These are phyloP conservation scores for Colletotrichum horii DNA, from an alignment of 2,329 filamentous ascomycete species.

Conservation along the genomic window DNA sequence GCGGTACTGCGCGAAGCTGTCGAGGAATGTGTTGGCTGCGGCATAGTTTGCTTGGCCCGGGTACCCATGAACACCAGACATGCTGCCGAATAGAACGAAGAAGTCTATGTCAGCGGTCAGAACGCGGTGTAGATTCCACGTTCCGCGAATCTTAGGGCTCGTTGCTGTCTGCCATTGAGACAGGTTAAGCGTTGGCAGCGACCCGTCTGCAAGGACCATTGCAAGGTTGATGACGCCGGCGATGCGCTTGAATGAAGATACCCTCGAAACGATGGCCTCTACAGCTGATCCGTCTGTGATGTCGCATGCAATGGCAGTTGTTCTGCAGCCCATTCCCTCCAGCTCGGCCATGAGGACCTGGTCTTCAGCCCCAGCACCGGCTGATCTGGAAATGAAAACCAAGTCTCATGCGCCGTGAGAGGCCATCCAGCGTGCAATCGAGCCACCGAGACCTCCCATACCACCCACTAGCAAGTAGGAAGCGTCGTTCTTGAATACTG, in stretches of 20 bases:
- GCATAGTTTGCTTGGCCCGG: slow-evolving; percentile 44
- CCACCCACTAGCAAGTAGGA: slow-evolving; percentile 35
- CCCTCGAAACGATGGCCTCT: background rate
- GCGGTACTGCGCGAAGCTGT: slow-evolving; percentile 42
- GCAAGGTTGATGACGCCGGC: background rate
- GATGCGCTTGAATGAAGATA: background rate
- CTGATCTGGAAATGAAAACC: slow-evolving; percentile 30
- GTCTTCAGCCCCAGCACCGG: background rate
- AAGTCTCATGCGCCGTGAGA: slow-evolving; percentile 31
- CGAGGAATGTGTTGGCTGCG: slow-evolving; percentile 45
- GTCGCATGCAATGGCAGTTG: background rate
- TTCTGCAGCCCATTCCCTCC: background rate
- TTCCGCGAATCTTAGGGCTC: slow-evolving; percentile 44
- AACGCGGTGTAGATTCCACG: slow-evolving; percentile 45
- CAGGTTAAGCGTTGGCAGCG: slow-evolving; percentile 37
- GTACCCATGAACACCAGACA: slow-evolving; percentile 37
- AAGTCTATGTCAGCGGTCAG: slow-evolving; percentile 34
- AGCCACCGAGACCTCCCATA: slow-evolving; percentile 33
- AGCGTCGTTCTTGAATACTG: background rate
- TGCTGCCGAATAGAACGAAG: slow-evolving; percentile 40
- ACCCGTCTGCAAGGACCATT: slow-evolving; percentile 10
- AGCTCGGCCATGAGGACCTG: background rate
- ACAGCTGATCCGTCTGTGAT: background rate
- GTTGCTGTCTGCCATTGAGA: slow-evolving; percentile 39
- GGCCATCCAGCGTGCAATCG: slow-evolving; percentile 33